Evolutionary conservation across 441 rosid species (phyloP).

Genomic region (Adansonia gregorii): DNA sequence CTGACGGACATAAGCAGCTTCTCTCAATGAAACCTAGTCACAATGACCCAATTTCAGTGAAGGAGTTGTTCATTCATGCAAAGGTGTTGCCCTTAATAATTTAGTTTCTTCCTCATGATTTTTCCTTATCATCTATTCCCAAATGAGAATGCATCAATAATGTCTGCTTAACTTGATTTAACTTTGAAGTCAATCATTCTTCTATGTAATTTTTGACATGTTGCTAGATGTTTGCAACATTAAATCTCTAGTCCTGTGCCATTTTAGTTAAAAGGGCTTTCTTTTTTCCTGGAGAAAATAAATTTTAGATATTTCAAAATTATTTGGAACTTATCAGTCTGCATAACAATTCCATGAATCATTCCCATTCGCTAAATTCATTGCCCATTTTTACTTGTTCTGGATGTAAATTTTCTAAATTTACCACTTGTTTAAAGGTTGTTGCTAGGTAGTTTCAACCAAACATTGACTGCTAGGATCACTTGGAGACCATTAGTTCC

Average conservation of each 20-base stretch:
- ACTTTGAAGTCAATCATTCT: background rate
- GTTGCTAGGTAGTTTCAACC: background rate
- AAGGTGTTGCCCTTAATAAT: slow-evolving; percentile 57
- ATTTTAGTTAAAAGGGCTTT: background rate
- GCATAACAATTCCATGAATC: background rate
- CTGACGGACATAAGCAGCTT: slow-evolving; percentile 53
- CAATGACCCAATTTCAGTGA: slow-evolving; percentile 70
- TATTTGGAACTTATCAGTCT: background rate
- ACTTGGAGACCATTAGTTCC: background rate
- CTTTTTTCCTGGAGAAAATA: background rate
- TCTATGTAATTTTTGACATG: background rate
- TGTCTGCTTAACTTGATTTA: slow-evolving; percentile 7
- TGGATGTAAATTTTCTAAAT: background rate
- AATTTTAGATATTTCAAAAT: background rate
- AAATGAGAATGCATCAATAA: background rate
- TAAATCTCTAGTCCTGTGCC: background rate
- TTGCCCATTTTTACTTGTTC: background rate
- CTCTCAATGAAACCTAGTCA: slow-evolving; percentile 66
- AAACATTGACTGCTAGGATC: background rate
- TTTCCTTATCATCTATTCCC: background rate
- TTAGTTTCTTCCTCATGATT: background rate
- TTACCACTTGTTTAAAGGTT: background rate
- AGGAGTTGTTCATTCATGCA: slow-evolving; percentile 91
- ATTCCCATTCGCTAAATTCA: background rate
- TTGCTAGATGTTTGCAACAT: background rate